Base-by-base conservation (phyloP, 139 green algal species). In the Mesostigma viride region DNA sequence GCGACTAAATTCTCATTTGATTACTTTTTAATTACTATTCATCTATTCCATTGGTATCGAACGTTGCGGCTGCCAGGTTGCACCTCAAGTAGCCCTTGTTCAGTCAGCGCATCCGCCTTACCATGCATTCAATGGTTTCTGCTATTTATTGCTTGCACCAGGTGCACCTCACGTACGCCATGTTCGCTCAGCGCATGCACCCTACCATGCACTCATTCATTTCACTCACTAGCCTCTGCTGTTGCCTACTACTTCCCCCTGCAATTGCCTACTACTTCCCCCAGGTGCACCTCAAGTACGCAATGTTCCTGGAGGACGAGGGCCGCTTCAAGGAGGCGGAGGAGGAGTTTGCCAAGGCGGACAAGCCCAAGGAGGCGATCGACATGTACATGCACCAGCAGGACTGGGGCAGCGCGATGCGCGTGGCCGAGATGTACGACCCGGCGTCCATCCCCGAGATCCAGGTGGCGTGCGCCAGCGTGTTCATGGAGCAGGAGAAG, bases 281-380 rank as follows among this genome's bases (percentile, higher is more conserved):
- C 8, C 44, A 81, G 70, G 79, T 87, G 56, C 83, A 86, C 36
- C 74, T 88, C n/a, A 89, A 87, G 71, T 86, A 91, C 69, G 87
- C 87, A 24, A 94, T 94, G 87, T 88, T 81, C 67, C 68, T 92
- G 31, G 87, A 94, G 72, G 87, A 94, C 65, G 83, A 88, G 69
- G 83, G 85, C 0, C 72, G 81, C 17, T 92, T 91, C 67, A 27
- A 70, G 14, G 72, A 79, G n/a, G 72, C 72, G 24, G 72, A 79
- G 72, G 35, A 58, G 4, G 72, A 70, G 30, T 79, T 79, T 35
- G 61, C 82, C 35, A 70, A 71, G 62, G 80, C 76, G 5, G 68
- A 62, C 57, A 88, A 90, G 77, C 86, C 86, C 22, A 73, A 76
- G 57, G 85, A 91, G 78, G 86, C 86, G 6, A 84, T 89, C 27